Evolutionary conservation across 108 stramenopile species (phyloP), one percentile per base, ranked within the genome.

Genomic region (Skeletonema tropicum): DNA sequence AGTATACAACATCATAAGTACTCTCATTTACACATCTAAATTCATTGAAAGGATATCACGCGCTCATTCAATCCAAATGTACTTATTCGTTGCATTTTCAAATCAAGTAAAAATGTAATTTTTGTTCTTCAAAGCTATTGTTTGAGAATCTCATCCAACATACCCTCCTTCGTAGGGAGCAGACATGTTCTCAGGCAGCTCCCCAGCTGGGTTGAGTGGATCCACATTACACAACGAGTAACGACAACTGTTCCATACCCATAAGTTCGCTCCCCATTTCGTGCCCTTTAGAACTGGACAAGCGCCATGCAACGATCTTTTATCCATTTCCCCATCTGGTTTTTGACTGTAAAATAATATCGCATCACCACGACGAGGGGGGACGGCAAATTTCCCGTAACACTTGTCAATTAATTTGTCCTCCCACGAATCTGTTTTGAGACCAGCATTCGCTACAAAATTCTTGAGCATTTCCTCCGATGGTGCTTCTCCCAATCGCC

Each of bases 191-290:
- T 73, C 71, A n/a, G 64, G 70, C 19, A 83, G 73, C 33, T 83
- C 82, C 36, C 64, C 55, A n/a, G 67, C 41, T 0, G 82, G 82
- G 57, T 79, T 25, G 11, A 83, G 45, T 13, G 77, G 73, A 64
- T 83, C 82, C 1, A 35, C 67, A n/a, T 33, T 13, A 14, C 82
- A 83, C 25, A 52, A 65, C 11, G 73, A 69, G 67, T 74, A 83
- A 11, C 82, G 39, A 60, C 82, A 83, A 38, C 83, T 87, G 66
- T 92, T 92, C 91, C 91, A 92, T 11, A 92, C 77, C 89, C 89
- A 92, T 14, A 90, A 61, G 19, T 92, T 90, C 10, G 91, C 90
- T 31, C 85, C 85, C 89, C 89, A 92, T 74, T 92, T 92, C 25
- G 73, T 83, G 13, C 90, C 90, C 63, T 79, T 76, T 19, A 92